Base-by-base conservation (phyloP, 495 filamentous ascomycete genomes). In the Neurospora sp. region DNA sequence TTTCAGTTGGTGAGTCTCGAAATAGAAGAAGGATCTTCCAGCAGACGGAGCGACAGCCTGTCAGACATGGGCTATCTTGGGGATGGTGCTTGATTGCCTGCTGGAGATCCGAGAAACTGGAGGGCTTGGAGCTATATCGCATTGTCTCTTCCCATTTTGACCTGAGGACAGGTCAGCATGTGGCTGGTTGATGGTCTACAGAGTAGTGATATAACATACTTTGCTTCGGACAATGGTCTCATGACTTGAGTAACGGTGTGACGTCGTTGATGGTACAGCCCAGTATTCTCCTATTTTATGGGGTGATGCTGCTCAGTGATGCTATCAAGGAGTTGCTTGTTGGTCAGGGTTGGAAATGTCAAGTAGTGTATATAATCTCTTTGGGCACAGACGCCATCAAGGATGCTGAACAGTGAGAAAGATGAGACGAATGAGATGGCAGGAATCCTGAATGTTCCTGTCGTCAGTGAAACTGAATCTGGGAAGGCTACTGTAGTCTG, bases 11-110 rank as follows among this genome's bases (percentile, higher is more conserved):
- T 35, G 91, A 84, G 65, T 86, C 86, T 69, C 91, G 89, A 81
- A 92, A 95, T 53, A 98, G 86, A 39, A 98, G 82, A 81, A 97
- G 97, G 65, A 87, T 87, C 89, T 96, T 98, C 96, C 96, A 99
- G 81, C 93, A 97, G 68, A 97, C 86, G 35, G 94, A 97, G 46
- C 96, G 88, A 71, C 94, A 87, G 22, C 94, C 93, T 48, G 88
- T 85, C 44, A 87, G 84, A 78, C 92, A 93, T 41, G 91, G 88
- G 78, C 85, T 87, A 77, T 81, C 82, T 71, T 80, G 81, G 75
- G 83, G 86, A 78, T 87, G 83, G 71, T 81, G 77, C 77, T 85
- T 91, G 41, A 94, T 86, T 5, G 89, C 87, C 48, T 83, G 84
- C 79, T 88, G 90, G 9, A 97, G 86, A 73, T 93, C 89, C 69